Base-by-base conservation (phyloP, 495 filamentous ascomycete genomes). In the Echria macrotheca region DNA sequence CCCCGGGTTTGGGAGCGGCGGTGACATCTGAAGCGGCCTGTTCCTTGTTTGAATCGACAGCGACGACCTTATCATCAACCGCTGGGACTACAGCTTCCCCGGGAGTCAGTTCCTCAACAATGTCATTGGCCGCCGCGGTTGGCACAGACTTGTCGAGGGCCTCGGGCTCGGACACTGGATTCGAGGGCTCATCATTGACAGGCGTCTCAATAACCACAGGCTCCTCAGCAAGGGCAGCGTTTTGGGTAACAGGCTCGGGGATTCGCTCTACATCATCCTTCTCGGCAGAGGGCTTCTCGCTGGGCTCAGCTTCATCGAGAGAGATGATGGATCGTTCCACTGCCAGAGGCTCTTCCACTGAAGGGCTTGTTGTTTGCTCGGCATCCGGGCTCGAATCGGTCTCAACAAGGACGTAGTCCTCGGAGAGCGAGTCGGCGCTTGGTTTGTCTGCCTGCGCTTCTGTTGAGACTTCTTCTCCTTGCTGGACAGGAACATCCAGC, bases 361-460 rank as follows among this genome's bases (percentile, higher is more conserved):
- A 15, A 4, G 38, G 35, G 12, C 44, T 8, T 25, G 52, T 52
- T 10, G 29, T 6, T 26, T 38, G 39, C 40, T 51, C 49, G 35
- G 9, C 29, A 23, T 43, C 45, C 39, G 54, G 32, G n/a, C 39
- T 21, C 5, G 51, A 50, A 1, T 43, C 42, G 2, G 54, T 39
- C 2, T 59, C 53, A 17, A 62, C 52, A 25, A 60, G n/a, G 19
- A 60, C 54, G 44, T 44, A 57, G 14, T 60, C 58, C 12, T 60
- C 54, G 10, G 50, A 55, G 10, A 47, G 8, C 1, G 54, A 29
- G 23, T 60, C 58, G 4, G 29, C 36, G 9, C 12, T 24, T 4
- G 22, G 23, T 19, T 41, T 36, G 4, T 50, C 53, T 7, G 22
- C 18, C 10, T 29, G 39, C 14, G 15, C 24, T 12, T 25, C 39